phyloP scores from a whole-genome alignment of 441 rosid species.

The Brassica hybrid region DNA sequence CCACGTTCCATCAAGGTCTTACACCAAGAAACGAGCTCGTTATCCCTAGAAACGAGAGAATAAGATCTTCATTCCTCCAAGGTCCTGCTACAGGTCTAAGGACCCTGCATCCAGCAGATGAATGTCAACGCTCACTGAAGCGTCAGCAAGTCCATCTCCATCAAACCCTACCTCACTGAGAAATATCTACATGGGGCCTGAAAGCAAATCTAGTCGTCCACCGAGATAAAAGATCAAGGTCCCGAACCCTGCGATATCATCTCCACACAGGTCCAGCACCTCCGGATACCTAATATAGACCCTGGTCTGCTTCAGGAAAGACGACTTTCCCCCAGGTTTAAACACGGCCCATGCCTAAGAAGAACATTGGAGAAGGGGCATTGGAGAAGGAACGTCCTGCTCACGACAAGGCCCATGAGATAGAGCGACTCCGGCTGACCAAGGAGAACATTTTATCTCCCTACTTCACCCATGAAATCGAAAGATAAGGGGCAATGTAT shows the following conservation, averaged over 20 bases:
- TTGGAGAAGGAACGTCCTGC: too few species aligned
- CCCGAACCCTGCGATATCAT: neutral
- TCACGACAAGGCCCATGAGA: too few species aligned
- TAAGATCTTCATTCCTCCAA: neutral
- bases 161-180: neutral
- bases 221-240: neutral
- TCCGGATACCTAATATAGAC: neutral
- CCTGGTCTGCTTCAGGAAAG: neutral
- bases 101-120: neutral
- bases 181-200: neutral
- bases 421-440: too few species aligned
- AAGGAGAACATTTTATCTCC: too few species aligned
- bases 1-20: too few species aligned
- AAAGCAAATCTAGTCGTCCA: neutral
- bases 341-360: too few species aligned
- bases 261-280: neutral
- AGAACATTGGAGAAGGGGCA: too few species aligned
- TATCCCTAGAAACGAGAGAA: too few species aligned
- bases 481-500: too few species aligned
- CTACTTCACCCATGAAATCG: too few species aligned
- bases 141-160: neutral
- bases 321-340: neutral
- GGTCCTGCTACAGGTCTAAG: neutral
- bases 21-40: too few species aligned
- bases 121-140: neutral